Evolutionary conservation across 2,329 filamentous ascomycete genomes (phyloP).

Genomic region (Capronia coronata): DNA sequence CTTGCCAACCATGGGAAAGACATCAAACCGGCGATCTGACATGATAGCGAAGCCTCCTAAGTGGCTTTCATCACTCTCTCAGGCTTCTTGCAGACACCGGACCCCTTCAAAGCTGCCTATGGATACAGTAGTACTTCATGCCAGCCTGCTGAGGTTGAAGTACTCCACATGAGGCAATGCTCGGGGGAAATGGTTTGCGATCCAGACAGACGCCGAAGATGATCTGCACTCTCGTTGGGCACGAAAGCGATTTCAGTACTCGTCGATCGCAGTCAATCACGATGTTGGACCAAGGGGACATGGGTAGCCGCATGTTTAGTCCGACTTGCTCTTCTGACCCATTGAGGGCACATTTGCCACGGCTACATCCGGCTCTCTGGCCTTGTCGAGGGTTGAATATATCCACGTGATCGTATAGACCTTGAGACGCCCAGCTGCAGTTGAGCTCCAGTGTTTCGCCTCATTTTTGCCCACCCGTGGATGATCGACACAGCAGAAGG

Average conservation of each 20-base stretch:
- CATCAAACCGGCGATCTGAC: not conserved
- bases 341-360: not conserved
- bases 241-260: conserved; percentile 16
- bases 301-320: no score
- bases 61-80: not conserved
- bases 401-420: conserved; percentile 1
- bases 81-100: not conserved
- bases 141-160: not conserved
- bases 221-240: conserved; percentile 22
- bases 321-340: not conserved
- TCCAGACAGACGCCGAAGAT: conserved; percentile 1
- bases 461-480: not conserved
- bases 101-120: not conserved
- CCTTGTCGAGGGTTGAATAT: not conserved
- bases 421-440: not conserved
- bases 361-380: not conserved
- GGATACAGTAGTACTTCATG: not conserved
- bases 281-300: conserved; percentile 2
- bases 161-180: not conserved
- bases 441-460: conserved; percentile 4
- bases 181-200: not conserved
- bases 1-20: no score
- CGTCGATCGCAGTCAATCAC: not conserved
- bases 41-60: not conserved
- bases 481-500: conserved; percentile 6